Evolutionary conservation across 345 rosid genomes (phyloP).

Genomic region (Durio zibethinus): DNA sequence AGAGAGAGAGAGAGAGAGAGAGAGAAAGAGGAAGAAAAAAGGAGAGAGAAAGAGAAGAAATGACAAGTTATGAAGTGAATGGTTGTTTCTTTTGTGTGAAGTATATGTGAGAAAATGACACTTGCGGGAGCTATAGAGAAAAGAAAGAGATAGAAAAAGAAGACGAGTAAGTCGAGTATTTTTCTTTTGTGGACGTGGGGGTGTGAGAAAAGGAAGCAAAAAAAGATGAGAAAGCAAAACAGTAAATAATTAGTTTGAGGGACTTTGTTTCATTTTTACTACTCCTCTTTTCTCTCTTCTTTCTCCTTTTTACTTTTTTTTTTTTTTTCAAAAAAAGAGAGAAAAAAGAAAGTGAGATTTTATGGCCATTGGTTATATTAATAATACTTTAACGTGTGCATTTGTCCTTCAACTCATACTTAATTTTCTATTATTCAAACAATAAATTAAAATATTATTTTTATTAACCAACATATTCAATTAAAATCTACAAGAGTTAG

Average conservation of each 20-base stretch:
- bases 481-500: too few species aligned
- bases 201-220: constrained; percentile 21
- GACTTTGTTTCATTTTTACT: constrained; percentile 27
- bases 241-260: constrained; percentile 11
- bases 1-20: constrained; percentile 21
- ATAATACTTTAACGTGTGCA: constrained; percentile 26
- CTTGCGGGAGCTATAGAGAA: constrained; percentile 35
- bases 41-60: constrained; percentile 33
- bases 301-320: not conserved
- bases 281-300: not conserved
- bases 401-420: constrained; percentile 42
- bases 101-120: constrained; percentile 88
- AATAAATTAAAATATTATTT: too few species aligned
- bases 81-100: constrained; percentile 71
- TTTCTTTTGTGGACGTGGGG: constrained; percentile 67
- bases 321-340: constrained; percentile 9
- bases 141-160: constrained; percentile 18
- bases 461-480: too few species aligned
- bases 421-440: constrained; percentile 38
- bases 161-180: not conserved
- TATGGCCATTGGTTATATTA: too few species aligned
- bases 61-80: constrained; percentile 54
- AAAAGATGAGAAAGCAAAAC: constrained; percentile 12
- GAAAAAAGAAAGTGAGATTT: constrained; percentile 22
- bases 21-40: constrained; percentile 33